phyloP scores from a whole-genome alignment of 192 early-diverging fungal species.

The Diversispora epigaea region DNA sequence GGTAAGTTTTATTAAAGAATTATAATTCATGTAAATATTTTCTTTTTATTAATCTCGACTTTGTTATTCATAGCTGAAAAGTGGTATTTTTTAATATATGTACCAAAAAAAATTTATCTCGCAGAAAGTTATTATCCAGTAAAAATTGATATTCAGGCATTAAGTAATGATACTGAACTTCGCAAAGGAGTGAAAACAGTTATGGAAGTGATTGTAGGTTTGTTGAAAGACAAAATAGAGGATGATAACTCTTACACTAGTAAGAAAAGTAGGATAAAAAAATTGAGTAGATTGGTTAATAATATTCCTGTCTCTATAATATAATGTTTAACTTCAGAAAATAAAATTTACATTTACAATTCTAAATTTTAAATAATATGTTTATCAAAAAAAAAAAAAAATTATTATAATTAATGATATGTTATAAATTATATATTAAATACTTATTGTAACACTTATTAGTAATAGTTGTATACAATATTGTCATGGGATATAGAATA shows the following conservation, averaged over 20 bases:
- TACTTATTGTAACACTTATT: too few relatives aligned
- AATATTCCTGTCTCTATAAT: neutral
- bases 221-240: neutral
- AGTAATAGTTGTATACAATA: too few relatives aligned
- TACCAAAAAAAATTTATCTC: neutral
- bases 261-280: too few relatives aligned
- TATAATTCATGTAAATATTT: neutral
- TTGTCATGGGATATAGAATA: too few relatives aligned
- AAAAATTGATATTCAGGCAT: neutral
- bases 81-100: neutral
- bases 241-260: neutral
- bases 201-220: neutral
- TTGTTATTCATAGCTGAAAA: neutral
- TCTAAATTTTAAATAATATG: too few relatives aligned
- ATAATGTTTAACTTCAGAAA: too few relatives aligned
- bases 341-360: neutral
- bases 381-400: neutral
- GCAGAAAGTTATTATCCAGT: neutral
- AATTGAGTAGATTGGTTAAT: neutral
- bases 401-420: too few relatives aligned
- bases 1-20: neutral
- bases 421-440: too few relatives aligned
- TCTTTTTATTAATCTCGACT: neutral
- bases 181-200: slow-evolving; percentile 4
- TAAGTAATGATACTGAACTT: neutral